Evolutionary conservation across 169 alveolate species (phyloP).

Genomic region (Plasmodium chabaudi): DNA sequence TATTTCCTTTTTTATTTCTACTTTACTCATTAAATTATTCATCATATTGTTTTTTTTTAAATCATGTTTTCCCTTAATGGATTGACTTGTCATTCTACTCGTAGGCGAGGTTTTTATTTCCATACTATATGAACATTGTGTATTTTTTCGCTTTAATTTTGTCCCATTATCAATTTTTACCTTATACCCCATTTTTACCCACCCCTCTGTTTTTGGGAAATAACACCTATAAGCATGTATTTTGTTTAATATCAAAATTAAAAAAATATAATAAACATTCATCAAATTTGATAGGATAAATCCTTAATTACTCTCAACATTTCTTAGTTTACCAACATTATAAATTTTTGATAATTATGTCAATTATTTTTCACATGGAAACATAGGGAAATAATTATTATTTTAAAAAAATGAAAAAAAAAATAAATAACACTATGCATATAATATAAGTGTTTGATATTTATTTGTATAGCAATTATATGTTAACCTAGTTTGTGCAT

Average conservation of each 20-base stretch:
- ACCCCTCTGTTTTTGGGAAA: not conserved
- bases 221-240: constrained; percentile 7
- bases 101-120: not conserved
- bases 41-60: too few species aligned
- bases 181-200: not conserved
- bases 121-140: not conserved
- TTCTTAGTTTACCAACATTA: too few species aligned
- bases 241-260: constrained; percentile 1
- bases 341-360: too few species aligned
- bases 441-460: too few species aligned
- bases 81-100: not conserved
- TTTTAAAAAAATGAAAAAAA: too few species aligned
- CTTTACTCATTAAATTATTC: not conserved
- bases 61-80: too few species aligned
- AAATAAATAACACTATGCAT: too few species aligned
- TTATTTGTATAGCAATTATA: too few species aligned
- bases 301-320: too few species aligned
- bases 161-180: not conserved
- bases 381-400: too few species aligned
- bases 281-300: not conserved
- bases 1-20: not conserved
- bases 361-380: too few species aligned
- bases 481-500: too few species aligned
- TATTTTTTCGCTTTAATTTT: not conserved
- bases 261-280: constrained; percentile 8